These are phyloP conservation scores for Russula dissimulans DNA, from an alignment of 768 basidiomycete species.

Conservation along the genomic window DNA sequence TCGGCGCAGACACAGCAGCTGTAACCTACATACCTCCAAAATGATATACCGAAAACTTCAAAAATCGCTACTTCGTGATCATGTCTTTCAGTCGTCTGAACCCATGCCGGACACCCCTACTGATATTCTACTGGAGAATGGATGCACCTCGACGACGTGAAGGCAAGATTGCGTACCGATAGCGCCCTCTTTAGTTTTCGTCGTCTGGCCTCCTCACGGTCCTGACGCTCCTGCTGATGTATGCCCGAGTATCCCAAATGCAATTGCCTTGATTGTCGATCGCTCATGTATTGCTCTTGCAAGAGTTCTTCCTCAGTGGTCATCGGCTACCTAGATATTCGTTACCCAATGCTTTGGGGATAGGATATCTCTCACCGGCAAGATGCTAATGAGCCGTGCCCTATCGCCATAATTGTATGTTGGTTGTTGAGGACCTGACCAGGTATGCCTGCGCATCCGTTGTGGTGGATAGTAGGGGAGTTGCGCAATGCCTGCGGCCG, in stretches of 20 bases:
- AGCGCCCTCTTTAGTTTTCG: neutral
- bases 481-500: neutral
- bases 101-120: slow-evolving; percentile 9
- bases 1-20: neutral
- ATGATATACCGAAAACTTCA: neutral
- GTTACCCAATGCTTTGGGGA: neutral
- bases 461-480: neutral
- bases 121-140: slow-evolving; percentile 8
- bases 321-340: slow-evolving; percentile 15
- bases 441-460: slow-evolving; percentile 16
- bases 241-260: slow-evolving; percentile 8
- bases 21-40: neutral
- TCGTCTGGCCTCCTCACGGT: neutral
- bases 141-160: neutral
- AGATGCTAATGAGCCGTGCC: slow-evolving; percentile 6
- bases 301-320: slow-evolving; percentile 19
- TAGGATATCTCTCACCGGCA: slow-evolving; percentile 8
- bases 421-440: neutral
- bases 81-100: slow-evolving; percentile 13
- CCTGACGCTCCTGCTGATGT: neutral
- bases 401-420: neutral
- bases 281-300: slow-evolving; percentile 16
- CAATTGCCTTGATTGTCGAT: slow-evolving; percentile 13
- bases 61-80: slow-evolving; percentile 4
- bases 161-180: neutral